These are phyloP conservation scores for Rosa chinensis DNA, from an alignment of 306 rosid species.

Conservation along the genomic window DNA sequence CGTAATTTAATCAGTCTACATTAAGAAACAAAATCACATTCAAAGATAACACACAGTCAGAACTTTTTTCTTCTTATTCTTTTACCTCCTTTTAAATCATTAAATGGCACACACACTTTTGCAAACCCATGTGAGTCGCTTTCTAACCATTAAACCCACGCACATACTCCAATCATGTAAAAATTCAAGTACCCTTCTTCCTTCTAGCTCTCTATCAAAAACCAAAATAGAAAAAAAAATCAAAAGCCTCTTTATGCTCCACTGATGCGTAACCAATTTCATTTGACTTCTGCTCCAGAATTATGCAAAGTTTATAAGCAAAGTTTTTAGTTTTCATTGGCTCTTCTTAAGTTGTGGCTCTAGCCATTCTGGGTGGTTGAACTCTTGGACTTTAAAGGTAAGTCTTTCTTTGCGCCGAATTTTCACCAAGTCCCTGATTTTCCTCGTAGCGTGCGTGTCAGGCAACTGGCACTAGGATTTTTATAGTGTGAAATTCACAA, in stretches of 20 bases:
- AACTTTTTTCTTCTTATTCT: not conserved
- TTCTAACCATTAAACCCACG: conserved; percentile 34
- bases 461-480: conserved; percentile 21
- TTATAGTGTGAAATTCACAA: conserved; percentile 31
- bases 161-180: conserved; percentile 8
- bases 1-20: not conserved
- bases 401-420: conserved; percentile 20
- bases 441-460: conserved; percentile 34
- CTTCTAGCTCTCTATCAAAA: not conserved
- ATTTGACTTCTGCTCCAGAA: conserved; percentile 29
- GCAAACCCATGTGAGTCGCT: conserved; percentile 56
- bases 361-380: conserved; percentile 21
- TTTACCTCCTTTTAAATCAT: not conserved
- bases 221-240: not conserved
- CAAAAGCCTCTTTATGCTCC: conserved; percentile 12
- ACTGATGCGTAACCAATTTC: not conserved
- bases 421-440: conserved; percentile 13
- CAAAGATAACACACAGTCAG: not conserved
- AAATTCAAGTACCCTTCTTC: not conserved
- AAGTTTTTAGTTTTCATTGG: conserved; percentile 25
- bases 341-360: conserved; percentile 22
- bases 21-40: not conserved
- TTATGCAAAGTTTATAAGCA: not conserved
- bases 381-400: conserved; percentile 38
- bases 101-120: conserved; percentile 32